phyloP scores from a whole-genome alignment of 768 basidiomycete genomes.

The Roridomyces roridus region DNA sequence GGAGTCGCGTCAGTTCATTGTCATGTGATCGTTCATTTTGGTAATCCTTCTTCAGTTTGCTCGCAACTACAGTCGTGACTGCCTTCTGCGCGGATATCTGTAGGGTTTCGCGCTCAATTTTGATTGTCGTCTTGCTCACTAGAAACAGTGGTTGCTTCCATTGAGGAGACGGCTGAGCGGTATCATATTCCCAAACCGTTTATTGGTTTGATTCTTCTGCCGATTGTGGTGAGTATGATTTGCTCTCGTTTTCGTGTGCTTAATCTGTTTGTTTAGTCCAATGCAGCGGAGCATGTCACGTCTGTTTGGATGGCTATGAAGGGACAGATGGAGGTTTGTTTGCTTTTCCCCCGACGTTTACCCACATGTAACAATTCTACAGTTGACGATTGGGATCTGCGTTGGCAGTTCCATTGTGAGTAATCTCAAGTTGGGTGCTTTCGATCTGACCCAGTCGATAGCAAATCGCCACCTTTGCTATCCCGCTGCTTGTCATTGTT shows the following conservation, averaged over 20 bases:
- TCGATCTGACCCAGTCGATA: slow-evolving; percentile 29
- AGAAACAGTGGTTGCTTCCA: slow-evolving; percentile 79
- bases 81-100: slow-evolving; percentile 90
- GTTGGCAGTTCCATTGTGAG: slow-evolving; percentile 83
- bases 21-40: not conserved
- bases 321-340: slow-evolving; percentile 52
- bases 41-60: slow-evolving; percentile 66
- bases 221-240: slow-evolving; percentile 71
- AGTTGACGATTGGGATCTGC: slow-evolving; percentile 76
- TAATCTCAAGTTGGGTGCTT: slow-evolving; percentile 12
- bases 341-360: not conserved
- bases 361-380: slow-evolving; percentile 31
- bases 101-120: slow-evolving; percentile 41
- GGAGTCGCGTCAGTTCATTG: slow-evolving; percentile 51
- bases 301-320: slow-evolving; percentile 92
- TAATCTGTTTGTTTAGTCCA: slow-evolving; percentile 51
- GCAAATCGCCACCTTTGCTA: slow-evolving; percentile 89
- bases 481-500: slow-evolving; percentile 86
- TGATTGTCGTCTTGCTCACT: not conserved
- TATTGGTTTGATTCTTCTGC: slow-evolving; percentile 86
- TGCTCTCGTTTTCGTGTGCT: not conserved
- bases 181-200: slow-evolving; percentile 85
- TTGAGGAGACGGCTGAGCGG: slow-evolving; percentile 86
- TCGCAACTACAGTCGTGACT: slow-evolving; percentile 79
- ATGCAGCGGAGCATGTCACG: slow-evolving; percentile 86